These are phyloP conservation scores for Solanum habrochaites DNA, from an alignment of 257 asterid genomes.

Conservation along the genomic window DNA sequence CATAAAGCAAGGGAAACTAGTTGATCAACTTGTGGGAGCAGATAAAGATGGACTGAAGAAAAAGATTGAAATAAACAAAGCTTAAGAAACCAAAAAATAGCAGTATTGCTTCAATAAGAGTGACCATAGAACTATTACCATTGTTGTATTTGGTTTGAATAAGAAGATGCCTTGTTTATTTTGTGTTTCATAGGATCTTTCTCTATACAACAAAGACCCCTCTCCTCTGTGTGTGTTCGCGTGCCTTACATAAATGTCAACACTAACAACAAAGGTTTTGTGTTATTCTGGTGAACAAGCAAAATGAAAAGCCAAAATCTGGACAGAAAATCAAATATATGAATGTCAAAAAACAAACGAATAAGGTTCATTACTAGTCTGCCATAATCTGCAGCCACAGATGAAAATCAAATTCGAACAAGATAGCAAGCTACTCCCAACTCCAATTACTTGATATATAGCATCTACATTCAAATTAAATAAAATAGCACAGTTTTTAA, in stretches of 20 bases:
- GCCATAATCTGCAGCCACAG: background rate
- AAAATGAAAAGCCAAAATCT: background rate
- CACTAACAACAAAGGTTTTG: background rate
- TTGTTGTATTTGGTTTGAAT: background rate
- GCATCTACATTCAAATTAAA: background rate
- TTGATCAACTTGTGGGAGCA: constrained; percentile 48
- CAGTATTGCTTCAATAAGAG: background rate
- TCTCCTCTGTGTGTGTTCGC: background rate
- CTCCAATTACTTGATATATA: background rate
- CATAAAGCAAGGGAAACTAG: constrained; percentile 44
- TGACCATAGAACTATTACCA: background rate
- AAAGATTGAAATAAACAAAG: constrained; percentile 42
- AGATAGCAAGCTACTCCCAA: background rate
- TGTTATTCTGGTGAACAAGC: background rate
- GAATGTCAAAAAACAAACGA: background rate
- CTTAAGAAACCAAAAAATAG: background rate
- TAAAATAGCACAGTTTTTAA: background rate
- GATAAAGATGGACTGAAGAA: constrained; percentile 36
- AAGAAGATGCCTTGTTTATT: background rate
- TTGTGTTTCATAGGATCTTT: background rate
- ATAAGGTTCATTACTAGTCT: background rate
- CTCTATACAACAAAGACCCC: background rate
- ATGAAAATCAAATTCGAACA: background rate
- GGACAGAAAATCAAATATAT: background rate
- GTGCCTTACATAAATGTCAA: background rate